phyloP scores from a whole-genome alignment of 352 stramenopile species.

The Blastocystis hominis region DNA sequence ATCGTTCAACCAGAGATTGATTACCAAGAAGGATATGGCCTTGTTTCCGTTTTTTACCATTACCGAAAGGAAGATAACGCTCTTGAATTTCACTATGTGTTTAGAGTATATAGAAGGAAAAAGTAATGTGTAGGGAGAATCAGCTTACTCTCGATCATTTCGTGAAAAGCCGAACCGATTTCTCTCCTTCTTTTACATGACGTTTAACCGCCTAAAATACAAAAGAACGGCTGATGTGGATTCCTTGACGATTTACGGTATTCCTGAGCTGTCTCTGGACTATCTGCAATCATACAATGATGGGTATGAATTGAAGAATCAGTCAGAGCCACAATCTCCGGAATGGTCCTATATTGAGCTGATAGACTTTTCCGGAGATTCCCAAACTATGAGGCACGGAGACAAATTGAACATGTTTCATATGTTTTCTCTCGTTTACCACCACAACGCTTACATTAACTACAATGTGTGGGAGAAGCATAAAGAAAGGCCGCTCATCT shows the following conservation, averaged over 20 bases:
- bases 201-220: conserved; percentile 46
- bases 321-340: too few species aligned
- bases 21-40: conserved; percentile 14
- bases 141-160: neutral
- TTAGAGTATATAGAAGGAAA: neutral
- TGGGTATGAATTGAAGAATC: neutral
- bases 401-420: conserved; percentile 32
- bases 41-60: conserved; percentile 36
- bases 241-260: neutral
- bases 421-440: conserved; percentile 39
- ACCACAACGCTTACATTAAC: conserved; percentile 56
- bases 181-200: conserved; percentile 52
- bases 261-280: neutral
- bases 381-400: conserved; percentile 30
- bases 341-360: conserved; percentile 34
- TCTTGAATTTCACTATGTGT: conserved; percentile 51
- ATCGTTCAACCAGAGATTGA: conserved; percentile 19
- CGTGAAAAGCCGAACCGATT: conserved; percentile 4
- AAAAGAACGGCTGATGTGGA: conserved; percentile 41
- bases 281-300: neutral
- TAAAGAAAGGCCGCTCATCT: neutral
- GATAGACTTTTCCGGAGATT: conserved; percentile 36
- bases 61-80: neutral
- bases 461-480: conserved; percentile 23
- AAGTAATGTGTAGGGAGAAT: conserved; percentile 5